Evolutionary conservation across 176 grass and related monocot genomes (phyloP).

Genomic region (Oropetium thomaeum): DNA sequence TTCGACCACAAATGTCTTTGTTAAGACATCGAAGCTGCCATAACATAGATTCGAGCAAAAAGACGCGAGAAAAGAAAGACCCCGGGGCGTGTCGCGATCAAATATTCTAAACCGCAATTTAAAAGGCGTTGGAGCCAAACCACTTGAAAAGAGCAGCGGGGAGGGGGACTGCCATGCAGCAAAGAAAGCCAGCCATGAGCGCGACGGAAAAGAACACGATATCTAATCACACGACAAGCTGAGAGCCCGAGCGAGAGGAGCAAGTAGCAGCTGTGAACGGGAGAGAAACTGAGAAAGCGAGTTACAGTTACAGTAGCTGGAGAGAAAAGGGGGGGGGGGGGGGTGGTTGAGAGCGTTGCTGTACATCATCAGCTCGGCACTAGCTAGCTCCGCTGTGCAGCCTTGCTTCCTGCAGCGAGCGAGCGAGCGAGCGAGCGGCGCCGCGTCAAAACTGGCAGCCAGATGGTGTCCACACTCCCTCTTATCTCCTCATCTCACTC

Average conservation of each 20-base stretch:
- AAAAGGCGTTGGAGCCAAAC: slow-evolving; percentile 44
- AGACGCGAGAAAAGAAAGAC: slow-evolving; percentile 33
- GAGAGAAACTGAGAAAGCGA: neutral
- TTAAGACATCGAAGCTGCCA: neutral
- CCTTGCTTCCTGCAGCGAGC: slow-evolving; percentile 12
- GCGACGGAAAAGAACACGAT: slow-evolving; percentile 1
- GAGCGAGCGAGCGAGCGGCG: neutral
- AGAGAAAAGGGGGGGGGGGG: neutral
- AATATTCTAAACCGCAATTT: slow-evolving; percentile 37
- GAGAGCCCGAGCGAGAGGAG: neutral
- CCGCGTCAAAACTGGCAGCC: slow-evolving; percentile 55
- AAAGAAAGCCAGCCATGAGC: slow-evolving; percentile 19
- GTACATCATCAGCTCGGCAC: slow-evolving; percentile 28
- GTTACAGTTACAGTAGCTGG: neutral
- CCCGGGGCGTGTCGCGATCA: slow-evolving; percentile 43
- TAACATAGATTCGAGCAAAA: neutral
- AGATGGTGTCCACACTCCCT: slow-evolving; percentile 47
- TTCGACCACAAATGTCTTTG: slow-evolving; percentile 7
- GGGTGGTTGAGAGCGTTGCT: neutral
- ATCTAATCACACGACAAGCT: neutral
- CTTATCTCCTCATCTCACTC: slow-evolving; percentile 43
- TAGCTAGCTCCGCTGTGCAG: slow-evolving; percentile 26
- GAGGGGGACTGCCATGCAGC: slow-evolving; percentile 30
- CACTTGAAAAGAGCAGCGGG: slow-evolving; percentile 32
- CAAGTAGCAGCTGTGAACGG: slow-evolving; percentile 8